Base-by-base conservation (phyloP, 2,329 filamentous ascomycete genomes). In the Phialophora expanda region DNA sequence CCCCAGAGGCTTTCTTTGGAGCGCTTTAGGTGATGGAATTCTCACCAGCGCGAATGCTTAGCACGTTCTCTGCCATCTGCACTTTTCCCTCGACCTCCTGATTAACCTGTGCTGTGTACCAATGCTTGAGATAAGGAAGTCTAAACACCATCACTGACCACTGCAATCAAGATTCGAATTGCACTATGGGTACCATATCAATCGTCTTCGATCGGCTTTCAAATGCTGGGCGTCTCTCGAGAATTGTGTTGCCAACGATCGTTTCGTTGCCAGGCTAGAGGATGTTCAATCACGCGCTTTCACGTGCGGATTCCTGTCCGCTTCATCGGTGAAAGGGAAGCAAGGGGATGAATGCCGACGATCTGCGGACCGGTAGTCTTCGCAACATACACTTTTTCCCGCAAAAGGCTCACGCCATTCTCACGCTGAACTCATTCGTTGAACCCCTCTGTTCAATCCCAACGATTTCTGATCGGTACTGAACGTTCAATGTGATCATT, bases 211-310 rank as follows among this genome's bases (percentile, higher is more conserved):
- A 80, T 71, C 1, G 63, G 58, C 9, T 69, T 68, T 66, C 76
- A 80, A 2, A 80, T 67, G 1, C 71, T 67, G 32, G 22, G 70
- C 74, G 48, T 78, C 74, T 30, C 72, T 68, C 1, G 61, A 54
- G 22, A 78, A 78, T 69, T 2, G 78, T 65, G 59, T 79, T 75
- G 12, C 78, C 79, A 1, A 77, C 72, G 14, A 79, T 78, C 32
- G 81, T 79, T 41, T 81, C 78, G 7, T 80, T 78, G n/a, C 69
- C 67, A 12, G 90, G 74, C 11, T 85, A 86, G 1, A 90, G 76
- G 73, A 90, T 55, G 20, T 64, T 44, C 6, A 44, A 22, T 24
- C 22, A n/a, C 20, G 51, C 41, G 4, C 66, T 53, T 20, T 63
- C 58, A 7, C 50, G 44, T 22, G 28, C 64, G 28, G 63, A 50